Base-by-base conservation (phyloP, 108 stramenopile genomes). In the Cyclotella atomus region DNA sequence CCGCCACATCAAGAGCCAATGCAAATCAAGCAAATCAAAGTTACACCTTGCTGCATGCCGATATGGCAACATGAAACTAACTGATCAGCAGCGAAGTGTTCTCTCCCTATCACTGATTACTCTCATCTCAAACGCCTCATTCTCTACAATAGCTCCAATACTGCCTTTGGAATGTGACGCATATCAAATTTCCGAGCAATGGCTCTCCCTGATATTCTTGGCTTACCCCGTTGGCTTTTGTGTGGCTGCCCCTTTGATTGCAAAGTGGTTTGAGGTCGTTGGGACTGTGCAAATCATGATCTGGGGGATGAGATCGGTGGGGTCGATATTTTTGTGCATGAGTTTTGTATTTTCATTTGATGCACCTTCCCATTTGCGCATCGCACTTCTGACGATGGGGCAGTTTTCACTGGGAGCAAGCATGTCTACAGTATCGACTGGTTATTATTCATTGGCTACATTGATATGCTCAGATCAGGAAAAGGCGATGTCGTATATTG, bases 371-470 rank as follows among this genome's bases (percentile, higher is more conserved):
- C 7, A 54, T 55, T 19, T 65, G 0, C 6, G 30, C 16, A 47
- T 67, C 3, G 65, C 43, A 15, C 12, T 70, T 16, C 52, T 81
- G 14, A 59, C 57, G 1, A 0, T 71, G 19, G 27, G 65, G 16
- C 73, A 75, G 25, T 71, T 82, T 34, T 52, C 50, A 50, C 29
- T 75, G 29, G 81, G 81, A 2, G 73, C 43, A 0, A 63, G 50
- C 43, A 56, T 70, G 28, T 75, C 81, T 6, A 35, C 57, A 25
- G 60, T 82, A 9, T 52, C 70, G 19, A 82, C 81, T 29, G 81
- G 81, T 3, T 82, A 82, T 36, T 82, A 82, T 29, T 82, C 81
- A 3, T 41, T 59, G 64, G 70, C 81, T 0, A 70, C 81, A 19
- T 54, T 71, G 25, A 7, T 75, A 24, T 69, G 68, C 19, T 25